A percentile compares a stretch with the other conserved stretches of the same genome.
phyloP scores from a whole-genome alignment of 1,284 basidiomycete genomes.

The Phylloporus sp. region DNA sequence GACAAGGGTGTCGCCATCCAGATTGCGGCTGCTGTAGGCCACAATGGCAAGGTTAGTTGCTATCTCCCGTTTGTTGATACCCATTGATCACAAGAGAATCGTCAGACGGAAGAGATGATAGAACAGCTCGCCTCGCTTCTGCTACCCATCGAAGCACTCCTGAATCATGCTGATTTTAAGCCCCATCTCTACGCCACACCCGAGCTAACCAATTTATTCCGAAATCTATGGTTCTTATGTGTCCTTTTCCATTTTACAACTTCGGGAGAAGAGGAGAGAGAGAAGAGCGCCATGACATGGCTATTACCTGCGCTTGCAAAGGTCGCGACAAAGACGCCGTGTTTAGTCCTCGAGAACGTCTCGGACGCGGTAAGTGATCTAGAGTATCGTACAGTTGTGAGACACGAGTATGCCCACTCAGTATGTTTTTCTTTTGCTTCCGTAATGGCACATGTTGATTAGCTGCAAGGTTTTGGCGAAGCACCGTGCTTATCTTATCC shows the following conservation, averaged over 20 bases:
- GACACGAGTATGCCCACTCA: slow-evolving; percentile 85
- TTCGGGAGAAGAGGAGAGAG: slow-evolving; percentile 51
- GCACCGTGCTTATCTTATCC: slow-evolving; percentile 71
- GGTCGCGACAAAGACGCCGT: slow-evolving; percentile 90
- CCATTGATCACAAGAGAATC: slow-evolving; percentile 18
- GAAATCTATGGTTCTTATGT: slow-evolving; percentile 95
- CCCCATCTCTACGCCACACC: slow-evolving; percentile 66
- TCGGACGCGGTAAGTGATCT: slow-evolving; percentile 90
- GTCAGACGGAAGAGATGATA: slow-evolving; percentile 84
- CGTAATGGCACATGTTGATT: slow-evolving; percentile 8
- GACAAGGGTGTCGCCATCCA: slow-evolving; percentile 95
- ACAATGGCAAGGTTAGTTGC: slow-evolving; percentile 65
- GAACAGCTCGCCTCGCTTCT: slow-evolving; percentile 87
- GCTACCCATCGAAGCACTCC: slow-evolving; percentile 88
- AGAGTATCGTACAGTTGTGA: slow-evolving; percentile 92
- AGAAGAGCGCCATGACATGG: slow-evolving; percentile 75
- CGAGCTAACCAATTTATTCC: slow-evolving; percentile 84
- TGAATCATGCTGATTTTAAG: slow-evolving; percentile 80
- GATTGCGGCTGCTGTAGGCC: slow-evolving; percentile 72
- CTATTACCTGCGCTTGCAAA: slow-evolving; percentile 78
- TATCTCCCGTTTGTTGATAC: slow-evolving; percentile 10
- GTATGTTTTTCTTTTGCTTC: slow-evolving; percentile 48
- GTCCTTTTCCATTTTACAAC: slow-evolving; percentile 81
- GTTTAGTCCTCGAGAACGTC: slow-evolving; percentile 83
- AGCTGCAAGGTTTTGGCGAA: slow-evolving; percentile 65